Evolutionary conservation across 78 protist species (phyloP), one percentile per base, ranked within the genome.

Genomic region (Monocercomonoides exilis): DNA sequence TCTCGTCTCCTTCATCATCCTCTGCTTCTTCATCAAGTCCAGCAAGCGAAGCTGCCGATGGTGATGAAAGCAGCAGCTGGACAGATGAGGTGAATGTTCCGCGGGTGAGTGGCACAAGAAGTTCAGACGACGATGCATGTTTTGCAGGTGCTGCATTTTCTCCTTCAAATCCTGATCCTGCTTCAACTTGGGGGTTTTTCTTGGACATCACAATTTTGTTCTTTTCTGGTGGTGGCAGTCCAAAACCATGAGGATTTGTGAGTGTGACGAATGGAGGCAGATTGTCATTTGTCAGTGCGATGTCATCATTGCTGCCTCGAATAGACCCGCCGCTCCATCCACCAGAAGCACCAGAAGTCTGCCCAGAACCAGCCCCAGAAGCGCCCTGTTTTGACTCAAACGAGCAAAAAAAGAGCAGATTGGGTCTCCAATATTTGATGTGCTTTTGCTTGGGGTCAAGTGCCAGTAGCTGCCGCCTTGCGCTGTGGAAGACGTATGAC

Each of bases 371-470:
- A n/a, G n/a, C n/a, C n/a, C n/a, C n/a, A n/a, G n/a, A n/a, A n/a
- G n/a, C n/a, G n/a, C n/a, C n/a, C n/a, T n/a, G n/a, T n/a, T n/a
- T 54, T 32, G 82, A 5, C 11, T 33, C 11, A 41, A 6, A 6
- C 5, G 82, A 21, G 11, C 82, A 79, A 41, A 79, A 79, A 6
- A 79, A 33, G 5, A 79, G 6, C 4, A 79, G 82, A 21, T 79
- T 79, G 4, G 82, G 82, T 32, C 82, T 6, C 82, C 82, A 79
- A 41, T 79, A 79, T 21, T 79, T 79, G 42, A 79, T 41, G 11
- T 79, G 82, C 82, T 21, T 33, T 21, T 79, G 11, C 43, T 21
- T 6, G 5, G 6, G 45, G 11, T 79, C 82, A 33, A 79, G 82
- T 41, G 82, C n/a, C 6, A 79, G 82, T 33, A 79, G 82, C 4